phyloP scores from a whole-genome alignment of 768 basidiomycete species.

The Sarcomyxa edulis region DNA sequence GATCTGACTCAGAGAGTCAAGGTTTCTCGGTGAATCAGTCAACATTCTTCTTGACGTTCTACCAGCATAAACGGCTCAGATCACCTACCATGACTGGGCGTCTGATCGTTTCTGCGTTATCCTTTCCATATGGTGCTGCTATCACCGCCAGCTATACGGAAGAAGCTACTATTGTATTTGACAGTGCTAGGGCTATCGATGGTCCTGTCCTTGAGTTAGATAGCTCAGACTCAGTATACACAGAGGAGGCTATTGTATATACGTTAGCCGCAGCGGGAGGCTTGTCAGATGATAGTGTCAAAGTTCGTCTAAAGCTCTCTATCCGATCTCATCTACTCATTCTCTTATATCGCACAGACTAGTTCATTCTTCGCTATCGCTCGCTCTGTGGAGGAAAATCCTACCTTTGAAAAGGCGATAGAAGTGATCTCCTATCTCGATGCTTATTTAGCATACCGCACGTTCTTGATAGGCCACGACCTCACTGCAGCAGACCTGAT shows the following conservation, averaged over 20 bases:
- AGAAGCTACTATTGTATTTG: conserved; percentile 56
- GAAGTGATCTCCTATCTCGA: conserved; percentile 75
- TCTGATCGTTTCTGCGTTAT: conserved; percentile 65
- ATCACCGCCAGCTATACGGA: conserved; percentile 63
- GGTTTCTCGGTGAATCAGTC: no score
- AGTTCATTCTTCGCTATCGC: conserved; percentile 60
- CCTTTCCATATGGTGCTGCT: conserved; percentile 73
- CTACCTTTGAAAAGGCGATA: conserved; percentile 60
- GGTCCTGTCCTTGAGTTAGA: conserved; percentile 44
- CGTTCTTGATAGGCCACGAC: conserved; percentile 74
- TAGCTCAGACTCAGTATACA: conserved; percentile 43
- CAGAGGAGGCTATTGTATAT: conserved; percentile 64
- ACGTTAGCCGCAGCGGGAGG: conserved; percentile 57
- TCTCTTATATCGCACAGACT: conserved; percentile 31
- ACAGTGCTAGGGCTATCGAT: conserved; percentile 50
- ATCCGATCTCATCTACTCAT: conserved; percentile 5
- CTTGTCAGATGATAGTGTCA: conserved; percentile 54
- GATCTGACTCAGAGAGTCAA: no score
- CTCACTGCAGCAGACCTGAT: conserved; percentile 84
- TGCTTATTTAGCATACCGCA: conserved; percentile 82
- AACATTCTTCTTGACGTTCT: no score
- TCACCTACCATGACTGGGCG: conserved; percentile 35
- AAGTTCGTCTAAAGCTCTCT: conserved; percentile 31
- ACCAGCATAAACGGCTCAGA: no score
- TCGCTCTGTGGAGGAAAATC: conserved; percentile 47